Evolutionary conservation across 768 basidiomycete species (phyloP).

Genomic region (Podaxis sp.): DNA sequence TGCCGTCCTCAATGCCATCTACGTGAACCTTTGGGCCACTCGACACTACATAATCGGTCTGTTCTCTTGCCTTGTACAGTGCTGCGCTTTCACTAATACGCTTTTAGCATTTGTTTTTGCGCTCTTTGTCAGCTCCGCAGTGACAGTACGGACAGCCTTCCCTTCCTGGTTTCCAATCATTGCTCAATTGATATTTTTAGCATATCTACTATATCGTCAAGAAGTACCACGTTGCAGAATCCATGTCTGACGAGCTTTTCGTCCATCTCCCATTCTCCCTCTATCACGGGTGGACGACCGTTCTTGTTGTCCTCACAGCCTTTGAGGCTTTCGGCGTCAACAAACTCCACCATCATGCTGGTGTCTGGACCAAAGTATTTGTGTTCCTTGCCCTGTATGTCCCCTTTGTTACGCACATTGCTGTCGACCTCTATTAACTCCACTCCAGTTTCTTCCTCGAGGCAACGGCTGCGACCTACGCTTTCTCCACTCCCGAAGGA

Average conservation of each 20-base stretch:
- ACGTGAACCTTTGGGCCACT: constrained; percentile 81
- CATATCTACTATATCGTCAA: constrained; percentile 96
- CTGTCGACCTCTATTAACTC: background rate
- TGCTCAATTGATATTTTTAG: constrained; percentile 31
- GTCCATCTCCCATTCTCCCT: constrained; percentile 95
- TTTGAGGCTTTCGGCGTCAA: constrained; percentile 90
- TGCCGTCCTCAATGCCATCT: constrained; percentile 82
- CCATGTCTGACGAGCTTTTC: constrained; percentile 74
- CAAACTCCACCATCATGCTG: constrained; percentile 56
- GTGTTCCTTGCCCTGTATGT: constrained; percentile 87
- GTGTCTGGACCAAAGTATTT: constrained; percentile 91
- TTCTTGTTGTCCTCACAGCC: constrained; percentile 74
- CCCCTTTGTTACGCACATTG: constrained; percentile 1
- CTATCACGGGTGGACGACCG: constrained; percentile 90
- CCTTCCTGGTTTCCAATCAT: constrained; percentile 23
- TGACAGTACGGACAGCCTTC: constrained; percentile 36
- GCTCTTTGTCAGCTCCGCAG: constrained; percentile 77
- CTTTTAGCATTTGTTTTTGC: constrained; percentile 76
- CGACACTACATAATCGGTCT: constrained; percentile 66
- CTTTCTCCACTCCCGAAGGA: constrained; percentile 85
- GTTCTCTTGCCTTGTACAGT: background rate
- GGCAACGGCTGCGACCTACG: constrained; percentile 88
- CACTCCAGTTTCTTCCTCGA: constrained; percentile 79
- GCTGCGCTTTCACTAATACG: constrained; percentile 5
- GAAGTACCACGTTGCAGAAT: constrained; percentile 70